These are phyloP conservation scores for Phytophthora pluvialis DNA, from an alignment of 352 stramenopile genomes.

Conservation along the genomic window DNA sequence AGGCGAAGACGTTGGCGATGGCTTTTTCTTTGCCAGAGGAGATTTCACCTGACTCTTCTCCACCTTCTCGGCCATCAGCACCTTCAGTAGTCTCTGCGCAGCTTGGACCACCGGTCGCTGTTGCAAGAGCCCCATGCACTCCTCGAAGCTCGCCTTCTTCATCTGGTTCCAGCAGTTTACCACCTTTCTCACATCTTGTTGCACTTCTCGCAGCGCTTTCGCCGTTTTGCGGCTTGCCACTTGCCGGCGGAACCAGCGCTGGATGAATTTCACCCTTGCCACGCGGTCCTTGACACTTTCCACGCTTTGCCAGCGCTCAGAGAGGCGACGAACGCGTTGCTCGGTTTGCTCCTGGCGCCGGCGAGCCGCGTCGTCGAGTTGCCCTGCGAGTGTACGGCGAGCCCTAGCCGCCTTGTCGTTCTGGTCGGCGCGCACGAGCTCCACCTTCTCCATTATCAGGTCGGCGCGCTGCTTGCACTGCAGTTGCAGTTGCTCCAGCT, in stretches of 20 bases:
- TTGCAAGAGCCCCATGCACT: slow-evolving; percentile 72
- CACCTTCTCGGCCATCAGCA: slow-evolving; percentile 44
- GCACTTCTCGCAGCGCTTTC: slow-evolving; percentile 39
- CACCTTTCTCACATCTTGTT: slow-evolving; percentile 44
- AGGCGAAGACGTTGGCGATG: slow-evolving; percentile 8
- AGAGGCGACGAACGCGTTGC: slow-evolving; percentile 55
- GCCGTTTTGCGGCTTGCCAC: slow-evolving; percentile 53
- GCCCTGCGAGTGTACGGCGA: slow-evolving; percentile 44
- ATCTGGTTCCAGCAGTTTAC: slow-evolving; percentile 56
- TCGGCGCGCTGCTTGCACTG: slow-evolving; percentile 53
- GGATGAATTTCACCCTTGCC: slow-evolving; percentile 70
- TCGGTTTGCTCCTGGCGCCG: slow-evolving; percentile 63
- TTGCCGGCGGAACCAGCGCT: slow-evolving; percentile 72
- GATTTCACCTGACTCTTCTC: slow-evolving; percentile 1
- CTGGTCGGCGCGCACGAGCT: slow-evolving; percentile 54
- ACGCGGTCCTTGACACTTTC: slow-evolving; percentile 71
- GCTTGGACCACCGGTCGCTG: slow-evolving; percentile 55
- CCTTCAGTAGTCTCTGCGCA: slow-evolving; percentile 59
- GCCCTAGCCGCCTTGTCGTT: slow-evolving; percentile 44
- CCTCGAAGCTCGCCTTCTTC: slow-evolving; percentile 47
- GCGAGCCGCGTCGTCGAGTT: slow-evolving; percentile 55
- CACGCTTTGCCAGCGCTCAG: slow-evolving; percentile 70
- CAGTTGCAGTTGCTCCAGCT: slow-evolving; percentile 50
- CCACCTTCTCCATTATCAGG: slow-evolving; percentile 59
- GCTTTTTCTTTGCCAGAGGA: slow-evolving; percentile 10